These are phyloP conservation scores for Claviceps monticola DNA, from an alignment of 2,329 filamentous ascomycete genomes.

Conservation along the genomic window DNA sequence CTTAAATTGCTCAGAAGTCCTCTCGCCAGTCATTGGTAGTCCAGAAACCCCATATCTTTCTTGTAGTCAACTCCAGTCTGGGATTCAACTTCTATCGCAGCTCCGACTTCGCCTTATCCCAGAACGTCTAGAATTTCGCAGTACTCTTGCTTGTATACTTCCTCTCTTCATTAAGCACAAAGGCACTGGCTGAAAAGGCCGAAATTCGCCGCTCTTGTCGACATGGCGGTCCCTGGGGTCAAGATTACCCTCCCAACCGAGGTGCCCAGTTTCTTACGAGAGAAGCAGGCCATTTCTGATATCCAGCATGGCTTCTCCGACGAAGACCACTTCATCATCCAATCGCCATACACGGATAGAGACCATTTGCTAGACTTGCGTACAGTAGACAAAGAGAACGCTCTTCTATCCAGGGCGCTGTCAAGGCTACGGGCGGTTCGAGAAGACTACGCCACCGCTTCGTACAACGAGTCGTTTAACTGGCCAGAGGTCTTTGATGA, in stretches of 20 bases:
- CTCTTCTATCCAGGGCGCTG: slow-evolving; percentile 59
- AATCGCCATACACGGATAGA: slow-evolving; percentile 62
- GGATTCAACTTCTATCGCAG: background rate
- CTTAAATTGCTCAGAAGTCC: background rate
- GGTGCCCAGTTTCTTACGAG: slow-evolving; percentile 13
- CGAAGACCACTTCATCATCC: slow-evolving; percentile 33
- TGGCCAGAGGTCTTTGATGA: slow-evolving; percentile 50
- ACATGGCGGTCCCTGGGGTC: slow-evolving; percentile 16
- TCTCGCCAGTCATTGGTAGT: background rate
- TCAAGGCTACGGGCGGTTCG: slow-evolving; percentile 47
- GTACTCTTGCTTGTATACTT: background rate
- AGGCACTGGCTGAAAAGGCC: background rate
- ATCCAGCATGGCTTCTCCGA: slow-evolving; percentile 12
- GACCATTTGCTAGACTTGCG: slow-evolving; percentile 61
- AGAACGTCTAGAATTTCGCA: background rate
- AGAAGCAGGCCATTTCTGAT: slow-evolving; percentile 13
- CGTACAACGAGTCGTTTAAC: slow-evolving; percentile 65
- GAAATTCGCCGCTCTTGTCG: background rate
- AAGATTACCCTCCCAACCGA: slow-evolving; percentile 12
- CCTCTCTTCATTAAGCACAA: background rate
- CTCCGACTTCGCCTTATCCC: background rate
- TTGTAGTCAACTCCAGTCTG: background rate
- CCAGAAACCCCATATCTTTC: background rate
- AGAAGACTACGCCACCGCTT: slow-evolving; percentile 61
- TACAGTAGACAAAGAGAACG: slow-evolving; percentile 49